phyloP scores from a whole-genome alignment of 371 early-diverging fungal species.

The Circinella minor region DNA sequence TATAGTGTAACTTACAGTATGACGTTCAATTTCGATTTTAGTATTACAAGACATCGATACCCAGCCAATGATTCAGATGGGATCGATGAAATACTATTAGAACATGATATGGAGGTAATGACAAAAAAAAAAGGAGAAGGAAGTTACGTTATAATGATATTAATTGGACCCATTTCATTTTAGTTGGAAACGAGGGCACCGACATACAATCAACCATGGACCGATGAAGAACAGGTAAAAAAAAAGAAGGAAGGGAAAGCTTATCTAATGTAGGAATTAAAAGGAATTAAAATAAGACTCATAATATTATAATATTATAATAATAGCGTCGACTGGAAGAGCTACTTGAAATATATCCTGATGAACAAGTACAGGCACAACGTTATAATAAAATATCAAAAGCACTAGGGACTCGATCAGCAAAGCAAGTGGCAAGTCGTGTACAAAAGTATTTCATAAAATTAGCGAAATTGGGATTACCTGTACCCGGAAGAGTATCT shows the following conservation, averaged over 20 bases:
- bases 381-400: constrained; percentile 66
- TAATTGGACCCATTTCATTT: not conserved
- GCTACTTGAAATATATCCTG: constrained; percentile 59
- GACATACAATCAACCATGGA: constrained; percentile 66
- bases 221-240: constrained; percentile 66
- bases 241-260: no score
- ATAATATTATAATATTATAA: no score
- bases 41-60: not conserved
- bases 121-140: no score
- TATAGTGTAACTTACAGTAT: no score
- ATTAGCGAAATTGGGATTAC: constrained; percentile 64
- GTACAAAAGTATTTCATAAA: constrained; percentile 75
- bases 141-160: no score
- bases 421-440: constrained; percentile 67
- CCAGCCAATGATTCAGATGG: not conserved
- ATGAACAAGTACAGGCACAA: constrained; percentile 68
- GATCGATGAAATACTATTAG: not conserved
- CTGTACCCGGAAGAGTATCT: constrained; percentile 64
- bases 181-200: constrained; percentile 27
- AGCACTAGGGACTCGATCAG: constrained; percentile 64
- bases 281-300: no score
- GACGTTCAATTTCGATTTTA: not conserved
- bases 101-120: not conserved
- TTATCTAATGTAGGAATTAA: no score
- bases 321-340: constrained; percentile 54